Percentiles rank a stretch among this genome's conserved stretches.
phyloP scores from a whole-genome alignment of 768 basidiomycete genomes.

The Tricholomella constricta region DNA sequence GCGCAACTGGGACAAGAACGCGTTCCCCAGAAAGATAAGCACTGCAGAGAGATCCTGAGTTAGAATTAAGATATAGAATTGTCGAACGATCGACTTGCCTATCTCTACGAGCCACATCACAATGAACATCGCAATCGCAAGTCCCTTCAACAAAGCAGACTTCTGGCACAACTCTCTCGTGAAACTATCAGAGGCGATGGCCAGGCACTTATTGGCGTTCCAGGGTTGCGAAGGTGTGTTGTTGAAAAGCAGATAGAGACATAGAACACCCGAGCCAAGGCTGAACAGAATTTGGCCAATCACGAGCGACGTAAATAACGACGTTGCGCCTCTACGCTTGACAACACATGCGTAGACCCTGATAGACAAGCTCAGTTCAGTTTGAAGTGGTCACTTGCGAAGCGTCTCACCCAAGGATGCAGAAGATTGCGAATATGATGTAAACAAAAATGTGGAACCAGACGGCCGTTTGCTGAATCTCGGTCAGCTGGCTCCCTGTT shows the following conservation, averaged over 20 bases:
- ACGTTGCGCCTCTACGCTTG: constrained; percentile 9
- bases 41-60: not conserved
- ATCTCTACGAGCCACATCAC: constrained; percentile 20
- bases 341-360: constrained; percentile 21
- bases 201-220: constrained; percentile 10
- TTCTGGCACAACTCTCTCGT: constrained; percentile 16
- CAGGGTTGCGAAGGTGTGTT: constrained; percentile 5
- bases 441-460: constrained; percentile 23
- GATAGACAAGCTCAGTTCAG: not conserved
- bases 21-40: constrained; percentile 13
- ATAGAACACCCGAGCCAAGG: constrained; percentile 28
- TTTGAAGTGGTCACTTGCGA: not conserved
- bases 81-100: constrained; percentile 2
- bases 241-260: constrained; percentile 30
- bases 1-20: constrained; percentile 12
- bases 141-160: constrained; percentile 11
- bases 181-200: constrained; percentile 11
- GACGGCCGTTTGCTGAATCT: constrained; percentile 19
- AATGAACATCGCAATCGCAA: constrained; percentile 12
- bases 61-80: not conserved
- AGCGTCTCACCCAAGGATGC: constrained; percentile 21
- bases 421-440: constrained; percentile 14
- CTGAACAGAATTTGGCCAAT: constrained; percentile 30
- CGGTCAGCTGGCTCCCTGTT: constrained; percentile 15
- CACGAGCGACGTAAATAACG: constrained; percentile 22